These are phyloP conservation scores for Cyclotella cryptica DNA, from an alignment of 108 stramenopile genomes.

Conservation along the genomic window DNA sequence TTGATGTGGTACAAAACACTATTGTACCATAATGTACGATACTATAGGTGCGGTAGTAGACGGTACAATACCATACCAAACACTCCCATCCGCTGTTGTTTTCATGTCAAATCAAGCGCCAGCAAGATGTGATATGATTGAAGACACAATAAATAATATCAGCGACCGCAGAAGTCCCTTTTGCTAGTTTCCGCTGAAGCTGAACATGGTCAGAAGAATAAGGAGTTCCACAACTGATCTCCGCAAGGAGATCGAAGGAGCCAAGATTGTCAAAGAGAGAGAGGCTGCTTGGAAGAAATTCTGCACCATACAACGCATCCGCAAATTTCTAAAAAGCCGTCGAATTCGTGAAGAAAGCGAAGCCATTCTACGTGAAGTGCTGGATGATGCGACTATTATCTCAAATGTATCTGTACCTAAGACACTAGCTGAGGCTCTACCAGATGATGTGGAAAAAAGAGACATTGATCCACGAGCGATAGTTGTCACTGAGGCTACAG, in stretches of 20 bases:
- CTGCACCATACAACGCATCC: not conserved
- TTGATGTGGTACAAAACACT: too few species aligned
- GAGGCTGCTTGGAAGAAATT: not conserved
- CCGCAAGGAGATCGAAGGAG: conserved; percentile 3
- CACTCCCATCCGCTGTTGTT: too few species aligned
- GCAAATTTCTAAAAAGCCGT: not conserved
- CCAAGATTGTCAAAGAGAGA: not conserved
- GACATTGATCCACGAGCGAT: conserved; percentile 27
- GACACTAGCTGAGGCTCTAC: conserved; percentile 19
- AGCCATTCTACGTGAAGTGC: not conserved
- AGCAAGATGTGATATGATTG: too few species aligned
- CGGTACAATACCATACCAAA: too few species aligned
- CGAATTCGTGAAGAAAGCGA: not conserved
- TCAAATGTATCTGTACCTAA: conserved; percentile 11
- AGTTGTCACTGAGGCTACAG: conserved; percentile 35
- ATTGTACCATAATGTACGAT: too few species aligned
- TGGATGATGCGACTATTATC: conserved; percentile 14
- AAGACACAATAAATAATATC: too few species aligned
- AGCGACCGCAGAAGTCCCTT: too few species aligned
- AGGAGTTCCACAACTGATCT: conserved; percentile 7
- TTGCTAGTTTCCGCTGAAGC: too few species aligned
- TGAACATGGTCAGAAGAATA: not conserved
- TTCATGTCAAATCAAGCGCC: too few species aligned
- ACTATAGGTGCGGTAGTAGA: too few species aligned
- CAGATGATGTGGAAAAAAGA: conserved; percentile 8